Conservation (phyloP, 2,329 filamentous ascomycete genomes). For the Dendrostoma leiphaemia region DNA sequence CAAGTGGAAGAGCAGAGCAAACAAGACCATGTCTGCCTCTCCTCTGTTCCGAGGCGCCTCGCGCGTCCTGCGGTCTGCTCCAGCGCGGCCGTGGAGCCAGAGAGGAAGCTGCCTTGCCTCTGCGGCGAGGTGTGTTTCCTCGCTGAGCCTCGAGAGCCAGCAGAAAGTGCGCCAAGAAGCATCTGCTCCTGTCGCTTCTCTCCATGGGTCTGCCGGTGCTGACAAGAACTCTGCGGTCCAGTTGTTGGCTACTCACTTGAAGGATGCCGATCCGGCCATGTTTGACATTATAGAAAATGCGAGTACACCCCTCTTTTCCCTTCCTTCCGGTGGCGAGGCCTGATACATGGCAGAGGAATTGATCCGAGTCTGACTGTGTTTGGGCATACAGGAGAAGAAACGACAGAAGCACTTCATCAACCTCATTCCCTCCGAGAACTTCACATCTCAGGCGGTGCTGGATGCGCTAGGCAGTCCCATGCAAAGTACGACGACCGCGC, state of each 20-base stretch:
- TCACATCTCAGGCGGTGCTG: constrained; percentile 88
- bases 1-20: constrained; percentile 12
- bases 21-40: constrained; percentile 42
- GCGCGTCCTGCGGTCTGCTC: constrained; percentile 40
- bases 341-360: background rate
- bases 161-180: constrained; percentile 48
- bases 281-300: constrained; percentile 92
- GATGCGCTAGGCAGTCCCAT: constrained; percentile 91
- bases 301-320: constrained; percentile 26
- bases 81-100: constrained; percentile 29
- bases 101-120: constrained; percentile 14
- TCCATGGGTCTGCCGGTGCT: constrained; percentile 13
- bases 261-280: constrained; percentile 82
- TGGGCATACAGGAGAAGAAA: constrained; percentile 73
- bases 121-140: constrained; percentile 39
- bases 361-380: constrained; percentile 4
- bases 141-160: constrained; percentile 52
- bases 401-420: constrained; percentile 99
- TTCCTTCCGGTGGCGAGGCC: background rate
- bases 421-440: constrained; percentile 92
- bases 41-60: constrained; percentile 46
- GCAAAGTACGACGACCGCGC: constrained; percentile 63
- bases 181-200: constrained; percentile 15
- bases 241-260: constrained; percentile 76
- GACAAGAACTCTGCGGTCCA: constrained; percentile 34